Evolutionary conservation across 2,329 filamentous ascomycete genomes (phyloP).

Genomic region (Colletotrichum graminicola): DNA sequence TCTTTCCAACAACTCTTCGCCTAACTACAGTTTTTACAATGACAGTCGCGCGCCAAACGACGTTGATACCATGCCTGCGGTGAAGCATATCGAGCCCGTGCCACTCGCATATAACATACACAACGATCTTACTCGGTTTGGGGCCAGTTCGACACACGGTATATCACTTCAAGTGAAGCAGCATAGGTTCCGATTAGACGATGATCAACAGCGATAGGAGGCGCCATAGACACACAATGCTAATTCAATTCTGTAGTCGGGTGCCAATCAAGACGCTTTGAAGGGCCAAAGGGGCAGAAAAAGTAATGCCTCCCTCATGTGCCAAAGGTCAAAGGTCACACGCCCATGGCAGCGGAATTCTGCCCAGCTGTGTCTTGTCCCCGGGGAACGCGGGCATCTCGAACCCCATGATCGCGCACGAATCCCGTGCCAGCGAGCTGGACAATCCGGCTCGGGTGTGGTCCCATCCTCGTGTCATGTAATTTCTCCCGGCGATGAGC

Average conservation of each 20-base stretch:
- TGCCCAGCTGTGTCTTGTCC: constrained; percentile 70
- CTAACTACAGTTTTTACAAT: no score
- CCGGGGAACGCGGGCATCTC: constrained; percentile 65
- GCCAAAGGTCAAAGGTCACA: constrained; percentile 44
- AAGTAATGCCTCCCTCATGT: constrained; percentile 42
- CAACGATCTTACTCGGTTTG: not conserved
- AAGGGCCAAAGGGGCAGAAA: constrained; percentile 43
- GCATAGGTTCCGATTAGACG: not conserved
- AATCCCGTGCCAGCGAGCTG: constrained; percentile 53
- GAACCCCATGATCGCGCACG: constrained; percentile 61
- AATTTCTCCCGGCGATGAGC: constrained; percentile 63
- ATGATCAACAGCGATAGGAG: not conserved
- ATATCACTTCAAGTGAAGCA: not conserved
- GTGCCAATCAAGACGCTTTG: constrained; percentile 44
- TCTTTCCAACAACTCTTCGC: no score
- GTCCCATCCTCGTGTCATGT: constrained; percentile 69
- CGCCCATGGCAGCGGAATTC: constrained; percentile 65
- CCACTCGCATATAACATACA: not conserved
- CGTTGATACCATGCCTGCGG: no score
- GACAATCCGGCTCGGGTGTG: constrained; percentile 70
- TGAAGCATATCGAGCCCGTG: not conserved
- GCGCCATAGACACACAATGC: not conserved
- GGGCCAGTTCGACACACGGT: not conserved
- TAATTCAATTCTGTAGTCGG: constrained; percentile 44
- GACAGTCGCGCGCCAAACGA: no score